Percentiles rank a stretch among this genome's conserved stretches.
These are phyloP conservation scores for Paraglomus brasilianum DNA, from an alignment of 192 early-diverging fungal species.

Conservation along the genomic window DNA sequence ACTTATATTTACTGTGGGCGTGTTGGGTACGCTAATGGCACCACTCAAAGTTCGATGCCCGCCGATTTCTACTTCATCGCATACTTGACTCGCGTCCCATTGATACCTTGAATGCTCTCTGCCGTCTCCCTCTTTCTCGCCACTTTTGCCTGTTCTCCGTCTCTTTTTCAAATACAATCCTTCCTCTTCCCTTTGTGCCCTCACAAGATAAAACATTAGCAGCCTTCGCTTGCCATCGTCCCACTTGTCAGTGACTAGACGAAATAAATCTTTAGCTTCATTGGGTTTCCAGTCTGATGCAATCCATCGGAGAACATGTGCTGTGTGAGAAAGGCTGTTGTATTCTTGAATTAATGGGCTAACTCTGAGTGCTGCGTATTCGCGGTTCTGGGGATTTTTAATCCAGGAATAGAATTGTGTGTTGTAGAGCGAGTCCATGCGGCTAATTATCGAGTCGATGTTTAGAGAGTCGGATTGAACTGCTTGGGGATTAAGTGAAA, in stretches of 20 bases:
- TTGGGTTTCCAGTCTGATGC: conserved; percentile 37
- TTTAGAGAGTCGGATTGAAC: no score
- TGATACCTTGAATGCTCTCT: no score
- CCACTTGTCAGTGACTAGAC: conserved; percentile 39
- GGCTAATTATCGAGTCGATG: no score
- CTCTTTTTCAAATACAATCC: no score
- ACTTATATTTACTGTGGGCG: no score
- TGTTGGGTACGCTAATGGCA: no score
- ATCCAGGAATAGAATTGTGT: conserved; percentile 42
- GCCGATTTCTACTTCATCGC: no score
- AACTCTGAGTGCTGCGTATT: conserved; percentile 40
- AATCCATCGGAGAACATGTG: conserved; percentile 42
- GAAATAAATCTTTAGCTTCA: conserved; percentile 39
- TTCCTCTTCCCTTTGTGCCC: not conserved
- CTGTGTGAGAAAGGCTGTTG: conserved; percentile 33
- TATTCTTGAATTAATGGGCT: conserved; percentile 40
- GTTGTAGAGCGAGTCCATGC: conserved; percentile 37
- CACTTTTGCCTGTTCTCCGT: no score
- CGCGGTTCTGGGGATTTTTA: conserved; percentile 40
- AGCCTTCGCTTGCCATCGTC: conserved; percentile 37
- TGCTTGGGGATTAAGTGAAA: no score
- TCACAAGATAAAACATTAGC: conserved; percentile 36
- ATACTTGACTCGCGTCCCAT: no score
- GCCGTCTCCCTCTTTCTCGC: no score
- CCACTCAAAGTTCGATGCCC: no score